A percentile compares a stretch with the other conserved stretches of the same genome.
Conservation (phyloP, 2,329 filamentous ascomycete genomes). For the Neofusicoccum umdonicola region DNA sequence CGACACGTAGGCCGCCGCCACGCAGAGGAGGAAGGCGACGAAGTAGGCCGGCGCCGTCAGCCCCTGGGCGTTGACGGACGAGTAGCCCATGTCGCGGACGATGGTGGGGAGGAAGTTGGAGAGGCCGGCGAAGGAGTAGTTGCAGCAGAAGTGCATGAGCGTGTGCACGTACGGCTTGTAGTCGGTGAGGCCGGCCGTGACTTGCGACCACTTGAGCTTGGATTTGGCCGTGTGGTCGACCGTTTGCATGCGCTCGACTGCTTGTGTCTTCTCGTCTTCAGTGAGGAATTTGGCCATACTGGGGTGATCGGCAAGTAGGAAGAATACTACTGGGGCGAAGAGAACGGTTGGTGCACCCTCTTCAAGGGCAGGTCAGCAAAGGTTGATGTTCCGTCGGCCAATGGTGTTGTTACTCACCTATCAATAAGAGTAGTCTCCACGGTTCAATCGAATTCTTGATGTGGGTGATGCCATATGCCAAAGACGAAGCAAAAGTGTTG, state of each 20-base stretch:
- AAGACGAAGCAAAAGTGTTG: slow-evolving; percentile 33
- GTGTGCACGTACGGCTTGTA: slow-evolving; percentile 39
- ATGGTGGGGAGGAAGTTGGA: slow-evolving; percentile 46
- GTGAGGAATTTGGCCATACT: slow-evolving; percentile 30
- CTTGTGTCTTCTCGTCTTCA: slow-evolving; percentile 26
- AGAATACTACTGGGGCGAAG: slow-evolving; percentile 29
- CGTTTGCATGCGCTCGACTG: slow-evolving; percentile 44
- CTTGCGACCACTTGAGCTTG: slow-evolving; percentile 40
- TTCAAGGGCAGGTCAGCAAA: neutral
- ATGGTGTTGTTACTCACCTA: slow-evolving; percentile 23
- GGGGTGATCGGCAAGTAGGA: slow-evolving; percentile 33
- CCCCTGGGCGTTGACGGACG: slow-evolving; percentile 40
- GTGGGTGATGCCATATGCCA: slow-evolving; percentile 36
- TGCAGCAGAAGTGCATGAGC: slow-evolving; percentile 41
- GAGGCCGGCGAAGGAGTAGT: slow-evolving; percentile 39
- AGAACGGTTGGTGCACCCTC: slow-evolving; percentile 31
- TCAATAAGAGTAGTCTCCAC: slow-evolving; percentile 34
- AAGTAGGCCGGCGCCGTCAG: slow-evolving; percentile 45
- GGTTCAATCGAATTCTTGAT: slow-evolving; percentile 25
- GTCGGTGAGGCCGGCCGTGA: slow-evolving; percentile 35
- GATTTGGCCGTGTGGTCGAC: slow-evolving; percentile 32
- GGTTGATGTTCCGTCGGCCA: too few species aligned
- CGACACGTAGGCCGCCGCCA: slow-evolving; percentile 32
- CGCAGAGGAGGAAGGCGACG: slow-evolving; percentile 36
- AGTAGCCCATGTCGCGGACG: slow-evolving; percentile 41